These are phyloP conservation scores for Pseudogymnoascus sp. DNA, from an alignment of 2,329 filamentous ascomycete genomes.

Conservation along the genomic window DNA sequence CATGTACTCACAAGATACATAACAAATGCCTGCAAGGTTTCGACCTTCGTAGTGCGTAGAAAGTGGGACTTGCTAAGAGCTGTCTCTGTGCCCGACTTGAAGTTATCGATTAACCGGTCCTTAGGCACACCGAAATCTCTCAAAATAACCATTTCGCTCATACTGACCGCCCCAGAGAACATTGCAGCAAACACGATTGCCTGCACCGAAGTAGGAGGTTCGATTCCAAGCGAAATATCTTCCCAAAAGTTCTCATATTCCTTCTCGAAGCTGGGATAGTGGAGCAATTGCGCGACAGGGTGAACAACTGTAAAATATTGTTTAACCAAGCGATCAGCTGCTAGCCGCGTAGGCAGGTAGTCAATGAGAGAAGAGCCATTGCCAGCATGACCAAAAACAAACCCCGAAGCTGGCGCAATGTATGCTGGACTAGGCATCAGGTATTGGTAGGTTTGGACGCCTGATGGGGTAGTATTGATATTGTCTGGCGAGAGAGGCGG, in stretches of 20 bases:
- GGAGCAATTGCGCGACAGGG: conserved; percentile 58
- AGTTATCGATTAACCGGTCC: conserved; percentile 49
- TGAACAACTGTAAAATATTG: conserved; percentile 65
- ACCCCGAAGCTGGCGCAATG: conserved; percentile 58
- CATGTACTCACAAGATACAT: conserved; percentile 58
- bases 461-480: not conserved
- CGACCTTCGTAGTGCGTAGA: conserved; percentile 61
- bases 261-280: conserved; percentile 56
- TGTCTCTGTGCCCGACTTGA: conserved; percentile 59
- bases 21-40: conserved; percentile 68
- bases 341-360: conserved; percentile 50
- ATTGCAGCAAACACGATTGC: conserved; percentile 62
- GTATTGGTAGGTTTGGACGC: conserved; percentile 38
- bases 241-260: conserved; percentile 61
- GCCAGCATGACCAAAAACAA: conserved; percentile 52
- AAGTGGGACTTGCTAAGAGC: conserved; percentile 63
- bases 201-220: conserved; percentile 57
- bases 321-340: conserved; percentile 53
- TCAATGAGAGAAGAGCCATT: conserved; percentile 45
- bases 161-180: conserved; percentile 61
- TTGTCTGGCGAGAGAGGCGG: not conserved
- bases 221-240: conserved; percentile 47
- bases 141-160: conserved; percentile 46
- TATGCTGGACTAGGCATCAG: conserved; percentile 58
- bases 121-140: conserved; percentile 50